phyloP scores from a whole-genome alignment of 2,329 filamentous ascomycete genomes.

The Epichloe elymi region DNA sequence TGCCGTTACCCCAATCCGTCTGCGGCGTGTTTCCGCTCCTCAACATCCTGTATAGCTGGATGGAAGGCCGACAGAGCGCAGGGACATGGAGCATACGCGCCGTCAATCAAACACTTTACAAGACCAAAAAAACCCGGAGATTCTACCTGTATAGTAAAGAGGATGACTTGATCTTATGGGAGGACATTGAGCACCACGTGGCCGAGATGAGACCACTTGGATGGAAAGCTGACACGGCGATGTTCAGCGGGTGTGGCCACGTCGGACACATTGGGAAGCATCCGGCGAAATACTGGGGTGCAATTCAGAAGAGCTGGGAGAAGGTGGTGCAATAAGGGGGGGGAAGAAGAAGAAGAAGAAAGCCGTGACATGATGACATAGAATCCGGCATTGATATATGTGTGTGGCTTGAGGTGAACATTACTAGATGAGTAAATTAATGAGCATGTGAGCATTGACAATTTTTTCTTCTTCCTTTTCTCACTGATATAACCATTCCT shows the following conservation, averaged over 20 bases:
- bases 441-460: too few species aligned
- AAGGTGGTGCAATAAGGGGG: background rate
- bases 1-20: slow-evolving; percentile 29
- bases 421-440: background rate
- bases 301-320: slow-evolving; percentile 21
- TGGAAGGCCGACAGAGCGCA: slow-evolving; percentile 26
- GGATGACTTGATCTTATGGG: slow-evolving; percentile 41
- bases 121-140: slow-evolving; percentile 24
- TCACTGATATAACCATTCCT: too few species aligned
- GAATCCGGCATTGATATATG: too few species aligned
- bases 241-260: slow-evolving; percentile 46
- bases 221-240: slow-evolving; percentile 33
- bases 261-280: slow-evolving; percentile 48
- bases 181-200: slow-evolving; percentile 43
- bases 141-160: slow-evolving; percentile 46
- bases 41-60: slow-evolving; percentile 21
- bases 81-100: slow-evolving; percentile 24
- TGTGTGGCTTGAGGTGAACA: too few species aligned
- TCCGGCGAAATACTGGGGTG: slow-evolving; percentile 43
- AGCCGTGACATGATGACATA: too few species aligned
- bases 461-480: too few species aligned
- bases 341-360: too few species aligned
- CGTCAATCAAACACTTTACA: slow-evolving; percentile 24
- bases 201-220: slow-evolving; percentile 33
- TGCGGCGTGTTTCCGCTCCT: slow-evolving; percentile 29